Evolutionary conservation across 2,329 filamentous ascomycete species (phyloP).

Genomic region (Botrytis galanthina): DNA sequence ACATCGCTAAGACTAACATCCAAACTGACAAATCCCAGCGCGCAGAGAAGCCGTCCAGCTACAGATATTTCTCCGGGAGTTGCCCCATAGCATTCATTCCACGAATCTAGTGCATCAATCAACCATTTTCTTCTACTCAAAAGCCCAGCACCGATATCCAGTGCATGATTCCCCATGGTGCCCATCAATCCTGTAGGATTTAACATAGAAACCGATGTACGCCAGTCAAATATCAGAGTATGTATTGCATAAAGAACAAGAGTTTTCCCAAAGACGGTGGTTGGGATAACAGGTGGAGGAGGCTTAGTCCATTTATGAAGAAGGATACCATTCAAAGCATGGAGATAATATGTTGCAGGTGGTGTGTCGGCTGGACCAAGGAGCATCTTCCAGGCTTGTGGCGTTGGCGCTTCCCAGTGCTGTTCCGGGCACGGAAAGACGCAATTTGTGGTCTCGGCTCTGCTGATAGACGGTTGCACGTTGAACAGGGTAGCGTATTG

Average conservation of each 20-base stretch:
- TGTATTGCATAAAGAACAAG: conserved; percentile 36
- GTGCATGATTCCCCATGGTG: conserved; percentile 29
- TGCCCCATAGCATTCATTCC: conserved; percentile 31
- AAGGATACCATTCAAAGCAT: conserved; percentile 34
- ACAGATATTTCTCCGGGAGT: conserved; percentile 3
- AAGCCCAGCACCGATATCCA: conserved; percentile 33
- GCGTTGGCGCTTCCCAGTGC: conserved; percentile 31
- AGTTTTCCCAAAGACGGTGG: conserved; percentile 32
- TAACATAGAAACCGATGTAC: conserved; percentile 33
- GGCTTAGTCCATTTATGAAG: conserved; percentile 35
- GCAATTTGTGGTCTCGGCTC: conserved; percentile 37
- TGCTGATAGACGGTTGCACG: conserved; percentile 34
- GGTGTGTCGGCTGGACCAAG: conserved; percentile 29
- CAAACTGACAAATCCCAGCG: conserved; percentile 31
- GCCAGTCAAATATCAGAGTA: conserved; percentile 37
- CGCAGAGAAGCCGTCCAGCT: conserved; percentile 29
- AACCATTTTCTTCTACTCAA: conserved; percentile 28
- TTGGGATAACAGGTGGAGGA: conserved; percentile 29
- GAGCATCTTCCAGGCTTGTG: conserved; percentile 31
- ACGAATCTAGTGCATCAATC: conserved; percentile 33
- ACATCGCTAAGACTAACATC: conserved; percentile 35
- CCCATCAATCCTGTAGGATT: conserved; percentile 36
- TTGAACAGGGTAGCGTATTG: conserved; percentile 36
- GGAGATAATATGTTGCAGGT: conserved; percentile 32
- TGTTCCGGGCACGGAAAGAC: conserved; percentile 34